Evolutionary conservation across 345 rosid genomes (phyloP), one percentile per base, ranked within the genome.

Genomic region (Physaria fendleri): DNA sequence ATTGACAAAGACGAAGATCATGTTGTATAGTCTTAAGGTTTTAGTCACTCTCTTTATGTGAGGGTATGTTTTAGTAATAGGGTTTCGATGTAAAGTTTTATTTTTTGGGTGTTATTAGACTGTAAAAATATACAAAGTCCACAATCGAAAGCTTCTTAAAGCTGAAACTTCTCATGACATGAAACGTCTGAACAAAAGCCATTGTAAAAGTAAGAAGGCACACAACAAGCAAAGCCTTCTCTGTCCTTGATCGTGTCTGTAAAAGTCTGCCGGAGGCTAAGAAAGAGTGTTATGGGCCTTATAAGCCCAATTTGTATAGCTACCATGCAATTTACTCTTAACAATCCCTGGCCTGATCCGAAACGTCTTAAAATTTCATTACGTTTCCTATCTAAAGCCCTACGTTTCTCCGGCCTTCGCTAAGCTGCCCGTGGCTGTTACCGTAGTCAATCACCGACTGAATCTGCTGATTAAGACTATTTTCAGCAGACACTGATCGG

Each of bases 351-450:
- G n/a, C n/a, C n/a, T n/a, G n/a, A n/a, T n/a, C 59, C n/a, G 6
- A 42, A 63, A 44, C 50, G 37, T 40, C 59, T 49, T 8, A n/a
- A 43, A 28, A n/a, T n/a, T 21, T 46, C 46, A n/a, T 27, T 38
- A 5, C n/a, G n/a, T n/a, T n/a, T n/a, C n/a, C n/a, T 14, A 3
- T 34, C 56, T 60, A 44, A 50, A 68, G 44, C 73, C 73, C 73
- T 68, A 60, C 48, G 56, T 21, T 60, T 16, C 66, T 59, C 72
- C 72, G n/a, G n/a, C n/a, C n/a, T n/a, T n/a, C n/a, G n/a, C n/a
- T n/a, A n/a, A n/a, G 53, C 73, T 55, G 73, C 67, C 66, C 38
- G 37, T n/a, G 45, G 25, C 6, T 59, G 22, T 32, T 10, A 28
- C 37, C 51, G 65, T 45, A 35, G 57, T 42, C 32, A 2, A 11